phyloP scores from a whole-genome alignment of 768 basidiomycete species.

The Sutorius australiensis region DNA sequence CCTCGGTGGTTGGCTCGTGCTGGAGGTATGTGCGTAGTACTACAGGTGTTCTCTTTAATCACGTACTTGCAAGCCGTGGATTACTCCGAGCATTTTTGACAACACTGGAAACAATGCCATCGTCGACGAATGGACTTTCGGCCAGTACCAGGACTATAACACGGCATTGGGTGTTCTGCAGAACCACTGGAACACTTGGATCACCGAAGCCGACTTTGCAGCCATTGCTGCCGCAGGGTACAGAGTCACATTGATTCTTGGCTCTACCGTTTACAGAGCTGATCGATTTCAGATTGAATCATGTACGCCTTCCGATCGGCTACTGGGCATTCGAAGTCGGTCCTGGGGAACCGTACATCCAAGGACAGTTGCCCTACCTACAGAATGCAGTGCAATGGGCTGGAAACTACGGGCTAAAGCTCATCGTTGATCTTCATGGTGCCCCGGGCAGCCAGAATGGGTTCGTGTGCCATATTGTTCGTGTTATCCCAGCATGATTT shows the following conservation, averaged over 20 bases:
- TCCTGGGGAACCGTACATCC: conserved; percentile 72
- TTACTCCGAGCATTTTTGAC: conserved; percentile 70
- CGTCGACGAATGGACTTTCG: conserved; percentile 79
- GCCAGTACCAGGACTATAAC: conserved; percentile 50
- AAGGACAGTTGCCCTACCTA: conserved; percentile 72
- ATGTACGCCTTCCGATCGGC: conserved; percentile 81
- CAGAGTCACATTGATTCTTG: background rate
- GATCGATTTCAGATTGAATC: conserved; percentile 55
- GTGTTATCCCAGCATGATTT: conserved; percentile 3
- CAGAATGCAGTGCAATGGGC: conserved; percentile 70
- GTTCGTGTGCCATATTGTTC: conserved; percentile 33
- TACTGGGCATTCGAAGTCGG: conserved; percentile 88
- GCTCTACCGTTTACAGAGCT: conserved; percentile 1
- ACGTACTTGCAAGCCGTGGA: conserved; percentile 65
- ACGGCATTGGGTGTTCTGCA: conserved; percentile 51
- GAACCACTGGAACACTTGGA: conserved; percentile 80
- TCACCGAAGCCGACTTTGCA: conserved; percentile 76
- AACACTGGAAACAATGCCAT: conserved; percentile 49
- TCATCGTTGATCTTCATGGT: conserved; percentile 78
- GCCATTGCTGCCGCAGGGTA: conserved; percentile 75
- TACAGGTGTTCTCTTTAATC: conserved; percentile 17
- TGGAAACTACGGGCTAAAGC: conserved; percentile 61
- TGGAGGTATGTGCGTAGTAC: conserved; percentile 39
- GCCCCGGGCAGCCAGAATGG: conserved; percentile 85
- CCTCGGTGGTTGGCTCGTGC: conserved; percentile 64